Percentiles rank a stretch among this genome's conserved stretches.
Conservation (phyloP, 306 rosid genomes). For the Prunus salicina region DNA sequence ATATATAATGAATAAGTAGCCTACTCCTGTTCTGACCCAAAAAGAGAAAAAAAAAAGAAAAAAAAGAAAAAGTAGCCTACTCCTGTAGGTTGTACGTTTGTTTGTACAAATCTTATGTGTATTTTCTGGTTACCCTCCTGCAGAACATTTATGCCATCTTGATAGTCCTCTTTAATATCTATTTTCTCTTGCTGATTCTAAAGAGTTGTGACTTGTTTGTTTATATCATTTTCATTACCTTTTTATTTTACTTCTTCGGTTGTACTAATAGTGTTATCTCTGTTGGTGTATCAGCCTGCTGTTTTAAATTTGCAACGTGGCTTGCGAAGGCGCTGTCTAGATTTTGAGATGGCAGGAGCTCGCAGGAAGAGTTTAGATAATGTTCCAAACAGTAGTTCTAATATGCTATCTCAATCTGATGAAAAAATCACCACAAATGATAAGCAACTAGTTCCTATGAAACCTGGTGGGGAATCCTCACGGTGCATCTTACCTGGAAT, state of each 20-base stretch:
- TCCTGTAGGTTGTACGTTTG: neutral
- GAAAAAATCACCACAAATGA: conserved; percentile 39
- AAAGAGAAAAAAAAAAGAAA: no score
- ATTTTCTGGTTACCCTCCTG: neutral
- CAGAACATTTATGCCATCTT: neutral
- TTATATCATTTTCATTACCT: neutral
- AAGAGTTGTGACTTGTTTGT: neutral
- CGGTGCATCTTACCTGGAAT: conserved; percentile 64
- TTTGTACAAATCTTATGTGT: neutral
- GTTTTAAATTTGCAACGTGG: conserved; percentile 58
- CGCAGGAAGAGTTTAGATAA: conserved; percentile 47
- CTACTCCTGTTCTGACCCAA: neutral
- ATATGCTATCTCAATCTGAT: conserved; percentile 33
- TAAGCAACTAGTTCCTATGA: conserved; percentile 40
- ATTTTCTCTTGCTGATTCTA: neutral
- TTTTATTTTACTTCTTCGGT: neutral
- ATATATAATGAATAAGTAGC: neutral
- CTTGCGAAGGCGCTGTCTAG: conserved; percentile 77
- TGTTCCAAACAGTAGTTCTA: conserved; percentile 44
- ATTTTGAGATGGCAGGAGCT: conserved; percentile 67
- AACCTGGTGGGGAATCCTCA: conserved; percentile 41
- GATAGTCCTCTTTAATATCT: neutral
- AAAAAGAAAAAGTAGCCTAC: neutral
- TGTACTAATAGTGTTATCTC: conserved; percentile 5
- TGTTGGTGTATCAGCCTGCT: conserved; percentile 47